phyloP scores from a whole-genome alignment of 495 filamentous ascomycete genomes.

The Aspergillus sclerotiicarbonarius region DNA sequence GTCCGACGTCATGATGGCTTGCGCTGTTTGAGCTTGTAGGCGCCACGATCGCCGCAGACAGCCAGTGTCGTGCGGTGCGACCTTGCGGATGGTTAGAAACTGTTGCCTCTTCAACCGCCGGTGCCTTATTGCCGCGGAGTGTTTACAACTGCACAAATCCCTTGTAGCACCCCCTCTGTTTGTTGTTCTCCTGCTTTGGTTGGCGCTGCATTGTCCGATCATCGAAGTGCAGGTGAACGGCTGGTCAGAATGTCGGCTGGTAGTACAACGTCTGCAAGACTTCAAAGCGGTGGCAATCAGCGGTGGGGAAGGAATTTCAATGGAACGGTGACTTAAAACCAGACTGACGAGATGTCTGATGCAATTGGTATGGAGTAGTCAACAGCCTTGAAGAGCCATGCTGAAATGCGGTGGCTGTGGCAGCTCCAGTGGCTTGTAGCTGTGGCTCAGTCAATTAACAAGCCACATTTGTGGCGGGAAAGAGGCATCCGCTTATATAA shows the following conservation, averaged over 20 bases:
- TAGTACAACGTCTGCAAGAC: not conserved
- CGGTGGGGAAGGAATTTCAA: too few species aligned
- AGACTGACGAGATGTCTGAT: not conserved
- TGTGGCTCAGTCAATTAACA: not conserved
- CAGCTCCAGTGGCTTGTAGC: not conserved
- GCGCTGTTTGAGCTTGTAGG: too few species aligned
- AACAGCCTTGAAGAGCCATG: not conserved
- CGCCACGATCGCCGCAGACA: too few species aligned
- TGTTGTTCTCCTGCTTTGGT: not conserved
- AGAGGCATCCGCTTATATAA: not conserved
- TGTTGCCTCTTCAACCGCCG: too few species aligned
- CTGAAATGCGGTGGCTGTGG: not conserved
- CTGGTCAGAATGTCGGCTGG: not conserved
- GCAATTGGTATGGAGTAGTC: not conserved
- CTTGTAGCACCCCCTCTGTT: not conserved
- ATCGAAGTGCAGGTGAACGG: not conserved
- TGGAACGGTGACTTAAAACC: not conserved
- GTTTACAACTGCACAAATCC: not conserved
- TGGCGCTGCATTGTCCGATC: not conserved
- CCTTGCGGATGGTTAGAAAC: too few species aligned
- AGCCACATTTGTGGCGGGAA: not conserved
- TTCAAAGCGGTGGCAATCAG: not conserved
- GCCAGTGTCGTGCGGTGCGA: too few species aligned
- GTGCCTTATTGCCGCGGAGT: too few species aligned
- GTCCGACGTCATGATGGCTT: not conserved